These are phyloP conservation scores for Suhomyces guaymorum DNA, from an alignment of 1,139 yeast species.

Conservation along the genomic window DNA sequence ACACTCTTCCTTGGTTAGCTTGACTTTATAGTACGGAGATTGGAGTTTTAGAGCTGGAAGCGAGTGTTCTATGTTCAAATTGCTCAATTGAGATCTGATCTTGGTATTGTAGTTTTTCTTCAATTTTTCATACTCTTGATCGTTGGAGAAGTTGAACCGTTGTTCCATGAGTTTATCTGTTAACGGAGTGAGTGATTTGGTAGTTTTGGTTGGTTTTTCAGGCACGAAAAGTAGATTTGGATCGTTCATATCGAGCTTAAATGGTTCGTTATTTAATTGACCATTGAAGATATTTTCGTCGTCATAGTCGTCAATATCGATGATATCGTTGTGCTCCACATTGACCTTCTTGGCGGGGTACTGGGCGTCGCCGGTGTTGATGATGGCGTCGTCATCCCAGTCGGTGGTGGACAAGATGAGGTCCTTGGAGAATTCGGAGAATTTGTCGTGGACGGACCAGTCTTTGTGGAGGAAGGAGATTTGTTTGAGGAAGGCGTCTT, in stretches of 20 bases:
- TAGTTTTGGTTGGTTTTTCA: slow-evolving; percentile 26
- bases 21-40: slow-evolving; percentile 88
- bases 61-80: slow-evolving; percentile 87
- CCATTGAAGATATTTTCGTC: slow-evolving; percentile 86
- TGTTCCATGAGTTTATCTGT: slow-evolving; percentile 49
- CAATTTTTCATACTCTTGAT: slow-evolving; percentile 76
- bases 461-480: slow-evolving; percentile 41
- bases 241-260: slow-evolving; percentile 83
- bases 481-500: slow-evolving; percentile 22
- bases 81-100: slow-evolving; percentile 91
- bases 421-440: slow-evolving; percentile 53
- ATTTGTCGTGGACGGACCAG: slow-evolving; percentile 40
- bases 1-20: slow-evolving; percentile 64
- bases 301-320: slow-evolving; percentile 51
- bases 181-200: slow-evolving; percentile 43
- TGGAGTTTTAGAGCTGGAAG: slow-evolving; percentile 85
- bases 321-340: slow-evolving; percentile 13
- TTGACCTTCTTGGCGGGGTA: slow-evolving; percentile 10
- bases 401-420: slow-evolving; percentile 74
- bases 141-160: slow-evolving; percentile 85
- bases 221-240: slow-evolving; percentile 71
- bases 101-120: slow-evolving; percentile 87
- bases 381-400: slow-evolving; percentile 75
- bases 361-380: slow-evolving; percentile 46
- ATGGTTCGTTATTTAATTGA: slow-evolving; percentile 44